These are phyloP conservation scores for Pilobolus umbonatus DNA, from an alignment of 192 early-diverging fungal genomes.

Conservation along the genomic window DNA sequence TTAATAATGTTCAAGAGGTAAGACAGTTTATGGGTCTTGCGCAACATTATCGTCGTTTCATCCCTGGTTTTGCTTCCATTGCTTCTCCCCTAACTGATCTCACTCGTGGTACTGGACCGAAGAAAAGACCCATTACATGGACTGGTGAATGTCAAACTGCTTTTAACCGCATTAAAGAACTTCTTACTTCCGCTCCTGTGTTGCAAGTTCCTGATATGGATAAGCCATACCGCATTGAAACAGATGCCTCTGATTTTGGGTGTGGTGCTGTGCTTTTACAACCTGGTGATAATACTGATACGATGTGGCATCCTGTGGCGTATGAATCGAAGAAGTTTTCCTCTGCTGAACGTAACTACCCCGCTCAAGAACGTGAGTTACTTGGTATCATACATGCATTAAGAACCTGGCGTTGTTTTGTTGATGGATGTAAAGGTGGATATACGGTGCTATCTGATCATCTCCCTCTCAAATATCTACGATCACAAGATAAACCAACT, in stretches of 20 bases:
- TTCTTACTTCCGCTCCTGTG: not conserved
- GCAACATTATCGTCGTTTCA: too few species aligned
- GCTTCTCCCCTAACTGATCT: too few species aligned
- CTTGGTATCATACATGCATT: slow-evolving; percentile 5
- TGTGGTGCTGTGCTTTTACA: slow-evolving; percentile 2
- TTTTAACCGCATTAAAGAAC: not conserved
- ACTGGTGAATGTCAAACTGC: not conserved
- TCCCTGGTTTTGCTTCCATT: too few species aligned
- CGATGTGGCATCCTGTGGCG: slow-evolving; percentile 15
- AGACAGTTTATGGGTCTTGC: too few species aligned
- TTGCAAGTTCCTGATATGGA: slow-evolving; percentile 9
- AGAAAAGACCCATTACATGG: not conserved
- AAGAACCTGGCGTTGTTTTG: slow-evolving; percentile 12
- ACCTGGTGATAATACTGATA: slow-evolving; percentile 1
- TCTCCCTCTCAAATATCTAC: slow-evolving; percentile 6
- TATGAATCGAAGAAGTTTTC: slow-evolving; percentile 33
- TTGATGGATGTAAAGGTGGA: not conserved
- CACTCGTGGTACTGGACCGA: not conserved
- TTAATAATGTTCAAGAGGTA: too few species aligned
- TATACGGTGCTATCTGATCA: slow-evolving; percentile 1
- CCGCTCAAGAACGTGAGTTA: slow-evolving; percentile 13
- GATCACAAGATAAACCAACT: slow-evolving; percentile 6
- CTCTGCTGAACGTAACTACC: slow-evolving; percentile 27
- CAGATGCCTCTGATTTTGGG: slow-evolving; percentile 2
- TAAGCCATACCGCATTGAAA: not conserved